Base-by-base conservation (phyloP, 345 rosid species). In the Populus alba region DNA sequence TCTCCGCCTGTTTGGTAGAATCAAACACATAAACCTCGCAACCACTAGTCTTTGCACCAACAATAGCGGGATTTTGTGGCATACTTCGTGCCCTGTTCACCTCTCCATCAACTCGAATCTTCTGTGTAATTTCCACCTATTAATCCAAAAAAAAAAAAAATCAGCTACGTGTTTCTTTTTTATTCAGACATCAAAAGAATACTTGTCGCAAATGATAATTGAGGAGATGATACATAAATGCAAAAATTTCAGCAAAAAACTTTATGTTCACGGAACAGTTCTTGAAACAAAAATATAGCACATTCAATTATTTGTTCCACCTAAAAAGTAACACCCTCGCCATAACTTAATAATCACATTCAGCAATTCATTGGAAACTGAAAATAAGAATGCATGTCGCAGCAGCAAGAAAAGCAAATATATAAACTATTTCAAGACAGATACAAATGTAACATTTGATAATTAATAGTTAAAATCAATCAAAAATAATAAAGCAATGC, bases 71-170 rank as follows among this genome's bases (percentile, higher is more conserved):
- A 45, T 89, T 92, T 80, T 94, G 99, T 0, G 97, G 98, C 99
- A 96, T 94, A 74, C 91, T 92, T 41, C 97, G 72, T 0, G 99
- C 99, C 79, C 92, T 88, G 75, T 96, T 96, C 77, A 96, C 95
- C 86, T 96, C 98, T 67, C 99, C 98, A 77, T 92, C 97, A 80
- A 89, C 90, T 68, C 85, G 94, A 65, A 94, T 89, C 80, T 85
- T 92, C 81, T 91, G 95, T 72, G 76, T 87, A 74, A 92, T 88
- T 80, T 91, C 97, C 84, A 94, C 98, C 97, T 94, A 68, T 53
- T 68, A 66, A 39, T 37, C 61, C 20, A 27, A 65, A 29, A 27
- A 68, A 18, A 57, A 4, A 57, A 4, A 13, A 49, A 3, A 20
- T 68, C 80, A 77, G 75, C 16, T 68, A 49, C 33, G 9, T 6